Evolutionary conservation across 345 rosid genomes (phyloP), one percentile per base, ranked within the genome.

Genomic region (Brassica juncea): DNA sequence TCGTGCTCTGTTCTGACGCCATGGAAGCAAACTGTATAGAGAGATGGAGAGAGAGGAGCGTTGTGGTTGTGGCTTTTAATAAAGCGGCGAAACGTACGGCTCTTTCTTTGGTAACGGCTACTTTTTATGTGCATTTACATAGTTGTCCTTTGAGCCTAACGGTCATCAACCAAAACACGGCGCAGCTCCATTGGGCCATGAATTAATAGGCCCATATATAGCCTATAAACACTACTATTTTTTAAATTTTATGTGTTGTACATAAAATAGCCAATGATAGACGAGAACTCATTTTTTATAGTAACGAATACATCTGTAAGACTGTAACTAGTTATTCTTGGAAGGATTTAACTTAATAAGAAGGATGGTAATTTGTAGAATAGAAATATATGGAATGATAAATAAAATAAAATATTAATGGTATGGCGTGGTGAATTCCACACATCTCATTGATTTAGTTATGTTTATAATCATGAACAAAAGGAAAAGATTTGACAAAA

Each of bases 1-100:
- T 83, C 12, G 86, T 72, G 88, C 78, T 82, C 70, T 81, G 84
- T 5, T 89, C 91, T 81, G n/a, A 54, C 3, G 85, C 89, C 87
- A 84, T 89, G 31, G 55, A 76, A 68, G 67, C 34, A 54, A 23
- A 23, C 25, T 23, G 25, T 15, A 16, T 55, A 35, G 68, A 66
- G 57, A 76, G 68, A 52, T 23, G n/a, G 34, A 67, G 37, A 64
- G 82, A 68, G 67, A 74, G 67, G 39, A 63, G 31, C n/a, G 42
- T 67, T 4, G 42, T 57, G 55, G 59, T 54, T 73, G 78, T 42
- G 76, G 67, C 58, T 64, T 12, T 75, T 54, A 28, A 68, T 68
- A 63, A 64, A 54, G 31, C 5, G 12, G 58, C 25, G 71, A 72
- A 14, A 30, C 58, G 8, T 12, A n/a, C 1, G 60, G 49, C 79